Evolutionary conservation across 2,329 filamentous ascomycete species (phyloP).

Genomic region (Ophiostoma ulmi): DNA sequence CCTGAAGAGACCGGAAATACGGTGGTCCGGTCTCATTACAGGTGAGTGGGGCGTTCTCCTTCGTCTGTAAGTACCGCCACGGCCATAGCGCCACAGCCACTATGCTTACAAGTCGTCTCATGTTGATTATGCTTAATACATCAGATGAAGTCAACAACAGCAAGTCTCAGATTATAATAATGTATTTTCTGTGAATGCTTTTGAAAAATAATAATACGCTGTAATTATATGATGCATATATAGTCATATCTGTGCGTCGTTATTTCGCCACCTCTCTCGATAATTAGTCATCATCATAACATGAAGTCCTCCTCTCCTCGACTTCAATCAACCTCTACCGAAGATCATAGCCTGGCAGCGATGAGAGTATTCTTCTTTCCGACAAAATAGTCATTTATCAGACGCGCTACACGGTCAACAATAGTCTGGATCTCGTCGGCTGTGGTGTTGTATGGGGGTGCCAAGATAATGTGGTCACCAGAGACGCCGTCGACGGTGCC

Average conservation of each 20-base stretch:
- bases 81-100: no score
- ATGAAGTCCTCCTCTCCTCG: not conserved
- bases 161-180: not conserved
- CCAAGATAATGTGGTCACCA: constrained; percentile 66
- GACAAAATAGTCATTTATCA: constrained; percentile 48
- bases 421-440: constrained; percentile 52
- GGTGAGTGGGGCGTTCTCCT: not conserved
- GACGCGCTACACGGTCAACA: constrained; percentile 45
- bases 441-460: constrained; percentile 63
- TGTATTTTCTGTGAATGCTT: not conserved
- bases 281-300: not conserved
- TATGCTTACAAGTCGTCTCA: not conserved
- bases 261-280: not conserved
- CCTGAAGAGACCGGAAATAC: not conserved
- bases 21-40: not conserved
- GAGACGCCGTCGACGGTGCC: constrained; percentile 55
- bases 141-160: not conserved
- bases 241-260: not conserved
- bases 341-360: not conserved
- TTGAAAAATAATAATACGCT: not conserved
- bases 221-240: not conserved
- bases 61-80: no score
- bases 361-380: not conserved
- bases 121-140: not conserved
- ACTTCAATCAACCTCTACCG: not conserved